A percentile compares a stretch with the other conserved stretches of the same genome.
These are phyloP conservation scores for Penicillium steckii DNA, from an alignment of 495 filamentous ascomycete genomes.

Conservation along the genomic window DNA sequence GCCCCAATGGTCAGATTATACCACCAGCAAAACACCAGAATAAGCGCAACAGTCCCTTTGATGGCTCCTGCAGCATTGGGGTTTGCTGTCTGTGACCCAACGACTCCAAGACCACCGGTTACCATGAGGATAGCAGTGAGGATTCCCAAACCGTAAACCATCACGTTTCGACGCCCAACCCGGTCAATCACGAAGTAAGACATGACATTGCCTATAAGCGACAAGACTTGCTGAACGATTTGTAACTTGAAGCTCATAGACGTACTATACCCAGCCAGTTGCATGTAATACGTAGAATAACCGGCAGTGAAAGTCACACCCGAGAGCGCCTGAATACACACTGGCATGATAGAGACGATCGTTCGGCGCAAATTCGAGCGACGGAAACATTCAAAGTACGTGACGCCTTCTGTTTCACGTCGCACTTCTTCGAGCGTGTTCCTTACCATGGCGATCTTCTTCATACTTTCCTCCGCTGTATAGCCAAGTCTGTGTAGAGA, in stretches of 20 bases:
- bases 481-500: slow-evolving; percentile 14
- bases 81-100: slow-evolving; percentile 12
- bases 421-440: slow-evolving; percentile 22
- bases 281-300: slow-evolving; percentile 35
- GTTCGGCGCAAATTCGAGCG: slow-evolving; percentile 33
- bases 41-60: slow-evolving; percentile 23
- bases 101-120: slow-evolving; percentile 22
- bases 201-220: slow-evolving; percentile 28
- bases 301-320: slow-evolving; percentile 26
- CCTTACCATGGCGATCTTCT: slow-evolving; percentile 12
- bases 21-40: slow-evolving; percentile 26
- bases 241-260: slow-evolving; percentile 25
- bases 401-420: slow-evolving; percentile 31
- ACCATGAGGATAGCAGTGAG: slow-evolving; percentile 28
- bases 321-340: slow-evolving; percentile 30
- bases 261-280: slow-evolving; percentile 29
- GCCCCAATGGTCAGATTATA: slow-evolving; percentile 34
- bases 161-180: slow-evolving; percentile 25
- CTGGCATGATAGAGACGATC: slow-evolving; percentile 29
- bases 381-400: slow-evolving; percentile 34
- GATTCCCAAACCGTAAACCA: slow-evolving; percentile 22
- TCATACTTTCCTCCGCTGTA: slow-evolving; percentile 4
- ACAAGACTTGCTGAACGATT: slow-evolving; percentile 31
- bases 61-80: slow-evolving; percentile 11
- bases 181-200: slow-evolving; percentile 31